A percentile compares a stretch with the other conserved stretches of the same genome.
Conservation (phyloP, 2,329 filamentous ascomycete species). For the Colletotrichum gloeosporioides region DNA sequence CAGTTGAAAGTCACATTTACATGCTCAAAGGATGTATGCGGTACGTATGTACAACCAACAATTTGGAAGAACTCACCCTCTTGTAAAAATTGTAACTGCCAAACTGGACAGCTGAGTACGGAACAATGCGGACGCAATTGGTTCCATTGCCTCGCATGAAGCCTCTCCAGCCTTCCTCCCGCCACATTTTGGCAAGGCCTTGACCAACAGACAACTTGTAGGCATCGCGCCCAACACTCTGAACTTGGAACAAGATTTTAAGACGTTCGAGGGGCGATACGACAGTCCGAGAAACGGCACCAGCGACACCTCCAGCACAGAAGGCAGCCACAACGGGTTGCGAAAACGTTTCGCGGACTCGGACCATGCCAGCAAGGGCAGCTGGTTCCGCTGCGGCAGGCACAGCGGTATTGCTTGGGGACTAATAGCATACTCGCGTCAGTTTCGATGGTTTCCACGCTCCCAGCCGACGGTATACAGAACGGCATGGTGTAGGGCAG, state of each 20-base stretch:
- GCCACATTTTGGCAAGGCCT: slow-evolving; percentile 93
- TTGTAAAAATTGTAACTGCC: slow-evolving; percentile 99
- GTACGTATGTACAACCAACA: neutral
- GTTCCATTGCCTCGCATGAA: slow-evolving; percentile 99
- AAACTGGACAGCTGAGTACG: slow-evolving; percentile 98
- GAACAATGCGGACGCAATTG: slow-evolving; percentile 97
- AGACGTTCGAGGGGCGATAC: slow-evolving; percentile 94
- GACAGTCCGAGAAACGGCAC: slow-evolving; percentile 95
- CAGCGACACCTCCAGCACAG: slow-evolving; percentile 90
- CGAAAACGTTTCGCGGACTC: slow-evolving; percentile 62
- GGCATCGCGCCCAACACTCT: slow-evolving; percentile 87
- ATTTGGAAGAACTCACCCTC: slow-evolving; percentile 57
- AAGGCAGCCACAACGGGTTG: slow-evolving; percentile 92
- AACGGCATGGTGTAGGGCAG: neutral
- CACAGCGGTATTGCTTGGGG: slow-evolving; percentile 2
- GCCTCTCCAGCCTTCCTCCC: slow-evolving; percentile 93
- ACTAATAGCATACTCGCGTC: neutral
- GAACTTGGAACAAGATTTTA: slow-evolving; percentile 97
- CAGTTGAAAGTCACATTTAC: neutral
- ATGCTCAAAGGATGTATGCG: neutral
- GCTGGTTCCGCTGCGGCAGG: neutral
- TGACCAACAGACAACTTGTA: slow-evolving; percentile 93
- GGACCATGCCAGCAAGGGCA: slow-evolving; percentile 15
- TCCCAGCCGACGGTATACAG: too few species aligned
- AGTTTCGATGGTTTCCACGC: neutral